Evolutionary conservation across 768 basidiomycete genomes (phyloP).

Genomic region (Thelephora aurantiotincta): DNA sequence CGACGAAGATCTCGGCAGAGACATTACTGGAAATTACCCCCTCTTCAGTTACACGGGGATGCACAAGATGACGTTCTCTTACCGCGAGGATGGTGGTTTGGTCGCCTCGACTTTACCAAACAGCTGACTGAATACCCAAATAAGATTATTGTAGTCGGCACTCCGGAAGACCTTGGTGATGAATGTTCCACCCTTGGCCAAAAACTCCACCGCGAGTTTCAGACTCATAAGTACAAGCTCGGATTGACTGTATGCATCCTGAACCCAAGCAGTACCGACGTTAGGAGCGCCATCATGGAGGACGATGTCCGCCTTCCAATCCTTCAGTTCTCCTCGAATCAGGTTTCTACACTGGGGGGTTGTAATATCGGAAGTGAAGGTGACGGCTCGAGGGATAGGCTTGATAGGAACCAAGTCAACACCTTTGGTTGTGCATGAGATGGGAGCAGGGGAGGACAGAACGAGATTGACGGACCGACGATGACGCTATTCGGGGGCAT

Average conservation of each 20-base stretch:
- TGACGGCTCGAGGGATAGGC: slow-evolving; percentile 84
- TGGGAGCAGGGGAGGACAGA: slow-evolving; percentile 6
- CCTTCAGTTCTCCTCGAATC: slow-evolving; percentile 79
- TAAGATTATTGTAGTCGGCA: slow-evolving; percentile 94
- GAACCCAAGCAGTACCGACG: slow-evolving; percentile 98
- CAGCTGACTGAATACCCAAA: slow-evolving; percentile 97
- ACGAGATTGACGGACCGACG: slow-evolving; percentile 43
- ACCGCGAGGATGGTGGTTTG: slow-evolving; percentile 96
- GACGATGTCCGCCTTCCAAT: slow-evolving; percentile 98
- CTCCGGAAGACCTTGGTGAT: slow-evolving; percentile 98
- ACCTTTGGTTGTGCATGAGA: slow-evolving; percentile 29
- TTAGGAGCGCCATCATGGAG: slow-evolving; percentile 99
- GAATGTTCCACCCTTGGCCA: slow-evolving; percentile 87
- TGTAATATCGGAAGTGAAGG: slow-evolving; percentile 91
- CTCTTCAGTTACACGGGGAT: not conserved
- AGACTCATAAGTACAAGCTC: slow-evolving; percentile 93
- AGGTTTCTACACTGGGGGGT: slow-evolving; percentile 80
- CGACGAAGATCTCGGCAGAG: slow-evolving; percentile 98
- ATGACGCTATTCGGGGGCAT: slow-evolving; percentile 91
- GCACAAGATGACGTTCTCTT: slow-evolving; percentile 10
- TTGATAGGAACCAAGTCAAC: slow-evolving; percentile 95
- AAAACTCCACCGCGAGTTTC: slow-evolving; percentile 91
- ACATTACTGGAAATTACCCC: slow-evolving; percentile 55
- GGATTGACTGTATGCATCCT: slow-evolving; percentile 94
- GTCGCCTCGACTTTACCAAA: slow-evolving; percentile 97